Conservation (phyloP, 257 asterid species). For the Eucommia ulmoides region DNA sequence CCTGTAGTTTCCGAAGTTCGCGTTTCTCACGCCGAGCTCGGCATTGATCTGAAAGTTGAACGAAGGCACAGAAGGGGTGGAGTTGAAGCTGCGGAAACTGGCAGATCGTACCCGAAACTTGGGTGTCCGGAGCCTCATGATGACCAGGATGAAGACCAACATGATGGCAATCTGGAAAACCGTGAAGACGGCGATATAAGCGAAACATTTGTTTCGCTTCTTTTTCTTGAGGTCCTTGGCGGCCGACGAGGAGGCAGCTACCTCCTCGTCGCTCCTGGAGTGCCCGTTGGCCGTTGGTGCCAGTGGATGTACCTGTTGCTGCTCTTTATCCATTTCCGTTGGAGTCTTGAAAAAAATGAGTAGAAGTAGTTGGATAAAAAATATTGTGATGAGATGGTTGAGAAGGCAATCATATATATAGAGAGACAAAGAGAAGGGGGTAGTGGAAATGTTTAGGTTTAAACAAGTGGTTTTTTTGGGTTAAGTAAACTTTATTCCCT, state of each 20-base stretch:
- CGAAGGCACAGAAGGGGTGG: slow-evolving; percentile 3
- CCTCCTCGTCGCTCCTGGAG: background rate
- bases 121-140: slow-evolving; percentile 29
- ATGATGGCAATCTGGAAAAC: slow-evolving; percentile 23
- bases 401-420: too few species aligned
- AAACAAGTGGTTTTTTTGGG: too few species aligned
- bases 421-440: too few species aligned
- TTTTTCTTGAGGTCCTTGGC: slow-evolving; percentile 13
- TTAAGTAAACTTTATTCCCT: too few species aligned
- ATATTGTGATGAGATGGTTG: too few species aligned
- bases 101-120: slow-evolving; percentile 21
- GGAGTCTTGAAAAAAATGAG: too few species aligned
- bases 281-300: background rate
- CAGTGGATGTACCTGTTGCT: slow-evolving; percentile 2
- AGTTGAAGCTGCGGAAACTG: slow-evolving; percentile 5
- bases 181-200: slow-evolving; percentile 16
- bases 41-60: slow-evolving; percentile 18
- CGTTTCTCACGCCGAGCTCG: slow-evolving; percentile 24
- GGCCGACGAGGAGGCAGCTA: background rate
- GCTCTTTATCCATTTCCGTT: slow-evolving; percentile 5
- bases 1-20: slow-evolving; percentile 31
- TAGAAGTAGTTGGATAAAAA: too few species aligned
- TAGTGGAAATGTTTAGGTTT: too few species aligned
- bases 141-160: slow-evolving; percentile 16
- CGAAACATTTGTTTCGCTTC: slow-evolving; percentile 21